Conservation (phyloP, 257 asterid genomes). For the Solanum pimpinellifolium region DNA sequence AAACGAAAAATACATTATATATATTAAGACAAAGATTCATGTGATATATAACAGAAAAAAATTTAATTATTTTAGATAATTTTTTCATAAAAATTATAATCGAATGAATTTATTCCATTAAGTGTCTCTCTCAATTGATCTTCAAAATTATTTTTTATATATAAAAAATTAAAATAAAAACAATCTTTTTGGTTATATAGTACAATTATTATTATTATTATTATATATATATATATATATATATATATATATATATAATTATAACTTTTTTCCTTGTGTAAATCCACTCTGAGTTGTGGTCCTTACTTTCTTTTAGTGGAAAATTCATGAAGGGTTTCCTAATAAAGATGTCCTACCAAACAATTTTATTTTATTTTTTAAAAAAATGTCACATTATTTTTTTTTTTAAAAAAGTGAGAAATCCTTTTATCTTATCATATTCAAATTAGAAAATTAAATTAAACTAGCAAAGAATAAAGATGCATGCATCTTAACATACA, state of each 20-base stretch:
- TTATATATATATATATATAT: no score
- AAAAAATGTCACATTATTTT: not conserved
- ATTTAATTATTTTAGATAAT: not conserved
- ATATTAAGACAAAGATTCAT: no score
- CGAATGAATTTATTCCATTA: not conserved
- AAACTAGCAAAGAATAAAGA: not conserved
- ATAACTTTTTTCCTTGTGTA: not conserved
- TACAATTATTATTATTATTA: no score
- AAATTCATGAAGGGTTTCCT: not conserved
- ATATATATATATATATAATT: no score
- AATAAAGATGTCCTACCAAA: not conserved
- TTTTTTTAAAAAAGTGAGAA: not conserved
- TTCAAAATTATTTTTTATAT: not conserved
- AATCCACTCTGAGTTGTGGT: not conserved
- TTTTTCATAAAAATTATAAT: no score
- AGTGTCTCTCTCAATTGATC: not conserved
- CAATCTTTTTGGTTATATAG: not conserved
- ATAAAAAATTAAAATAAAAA: not conserved
- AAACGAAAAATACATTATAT: not conserved
- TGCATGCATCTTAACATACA: not conserved
- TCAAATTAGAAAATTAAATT: not conserved
- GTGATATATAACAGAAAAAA: no score
- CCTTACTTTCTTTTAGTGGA: not conserved
- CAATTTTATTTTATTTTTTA: not conserved
- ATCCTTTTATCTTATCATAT: not conserved